Evolutionary conservation across 2,329 filamentous ascomycete species (phyloP), one percentile per base, ranked within the genome.

Genomic region (Pseudogymnoascus sp.): DNA sequence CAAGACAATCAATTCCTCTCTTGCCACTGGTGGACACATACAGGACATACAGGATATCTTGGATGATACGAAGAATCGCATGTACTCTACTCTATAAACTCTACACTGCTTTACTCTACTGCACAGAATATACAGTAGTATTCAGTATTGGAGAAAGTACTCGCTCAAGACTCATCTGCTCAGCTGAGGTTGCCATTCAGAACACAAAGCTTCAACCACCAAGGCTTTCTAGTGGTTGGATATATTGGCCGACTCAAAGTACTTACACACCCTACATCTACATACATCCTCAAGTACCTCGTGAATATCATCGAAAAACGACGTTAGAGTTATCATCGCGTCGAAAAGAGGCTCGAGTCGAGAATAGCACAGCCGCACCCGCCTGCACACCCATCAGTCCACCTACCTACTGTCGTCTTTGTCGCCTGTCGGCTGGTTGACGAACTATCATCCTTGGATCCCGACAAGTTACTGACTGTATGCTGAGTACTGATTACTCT

Each of bases 171-270:
- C 50, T 56, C 50, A 56, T 56, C 13, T 56, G 50, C 29, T 56
- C 50, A 56, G 50, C 50, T 56, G 50, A 56, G 50, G 50, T 33
- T 29, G 29, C 29, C n/a, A 56, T 56, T 33, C 29, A 56, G 29
- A 33, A 56, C 50, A 33, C 50, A 56, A 33, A 56, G 50, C 50
- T 56, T 31, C 24, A 56, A 2, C 50, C n/a, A 56, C 4, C 50
- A 56, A 33, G 29, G n/a, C 50, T 33, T 56, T 56, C 50, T 56
- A 56, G 50, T 56, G 50, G 50, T 56, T 56, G 50, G 50, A 33
- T 56, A 56, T 56, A 33, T 56, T 56, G 50, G 4, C 29, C 50
- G 16, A 21, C 29, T 19, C n/a, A 21, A 53, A 56, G 50, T 56
- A 56, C 50, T 10, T 16, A 56, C 50, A 21, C 7, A 33, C 16